Conservation (phyloP, 108 stramenopile species). For the Epithemia pelagica region DNA sequence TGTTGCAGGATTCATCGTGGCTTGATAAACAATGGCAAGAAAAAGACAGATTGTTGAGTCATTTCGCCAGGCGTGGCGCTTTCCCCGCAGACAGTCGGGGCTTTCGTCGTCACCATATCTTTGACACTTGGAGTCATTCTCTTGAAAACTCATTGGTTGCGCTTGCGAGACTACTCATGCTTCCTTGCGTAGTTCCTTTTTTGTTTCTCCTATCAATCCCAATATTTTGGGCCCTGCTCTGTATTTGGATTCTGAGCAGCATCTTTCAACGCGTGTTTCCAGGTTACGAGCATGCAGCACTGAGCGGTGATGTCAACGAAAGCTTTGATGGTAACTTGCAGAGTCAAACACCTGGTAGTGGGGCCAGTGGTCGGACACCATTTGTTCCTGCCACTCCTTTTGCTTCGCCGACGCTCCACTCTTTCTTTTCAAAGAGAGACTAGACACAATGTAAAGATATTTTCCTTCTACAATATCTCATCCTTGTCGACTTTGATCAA, state of each 20-base stretch:
- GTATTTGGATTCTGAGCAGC: slow-evolving; percentile 31
- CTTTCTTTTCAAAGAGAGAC: slow-evolving; percentile 20
- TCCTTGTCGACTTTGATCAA: slow-evolving; percentile 4
- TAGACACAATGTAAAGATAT: too few relatives aligned
- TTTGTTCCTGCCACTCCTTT: slow-evolving; percentile 62
- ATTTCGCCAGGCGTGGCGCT: slow-evolving; percentile 42
- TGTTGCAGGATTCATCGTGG: slow-evolving; percentile 58
- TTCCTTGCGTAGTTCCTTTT: slow-evolving; percentile 47
- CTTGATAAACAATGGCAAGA: slow-evolving; percentile 76
- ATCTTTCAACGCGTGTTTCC: slow-evolving; percentile 27
- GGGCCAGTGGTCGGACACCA: slow-evolving; percentile 44
- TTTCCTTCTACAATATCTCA: not conserved
- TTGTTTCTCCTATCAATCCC: slow-evolving; percentile 45
- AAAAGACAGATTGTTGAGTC: slow-evolving; percentile 57
- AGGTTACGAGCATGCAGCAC: slow-evolving; percentile 4
- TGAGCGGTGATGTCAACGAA: slow-evolving; percentile 4
- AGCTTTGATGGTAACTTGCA: slow-evolving; percentile 6
- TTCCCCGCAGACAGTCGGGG: slow-evolving; percentile 54
- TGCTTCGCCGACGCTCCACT: slow-evolving; percentile 39
- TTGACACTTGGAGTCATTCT: slow-evolving; percentile 35
- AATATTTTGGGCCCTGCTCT: slow-evolving; percentile 34
- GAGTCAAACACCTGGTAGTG: slow-evolving; percentile 29
- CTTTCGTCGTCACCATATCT: slow-evolving; percentile 35
- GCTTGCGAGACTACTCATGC: slow-evolving; percentile 24
- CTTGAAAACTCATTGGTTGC: slow-evolving; percentile 38